Evolutionary conservation across 495 filamentous ascomycete genomes (phyloP).

Genomic region (Aspergillus nidulans): DNA sequence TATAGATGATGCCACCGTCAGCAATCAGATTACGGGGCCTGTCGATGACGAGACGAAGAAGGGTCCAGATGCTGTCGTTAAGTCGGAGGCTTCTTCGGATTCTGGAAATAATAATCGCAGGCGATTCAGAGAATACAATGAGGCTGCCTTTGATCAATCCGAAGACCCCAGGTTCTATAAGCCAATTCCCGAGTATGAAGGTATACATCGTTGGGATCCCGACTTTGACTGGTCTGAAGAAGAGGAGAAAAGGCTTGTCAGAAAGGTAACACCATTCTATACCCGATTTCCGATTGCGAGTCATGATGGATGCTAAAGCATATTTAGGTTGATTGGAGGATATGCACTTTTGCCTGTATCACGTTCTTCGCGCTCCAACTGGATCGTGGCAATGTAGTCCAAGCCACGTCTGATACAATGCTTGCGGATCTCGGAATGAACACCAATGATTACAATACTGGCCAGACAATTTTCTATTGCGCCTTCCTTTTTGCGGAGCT

Average conservation of each 20-base stretch:
- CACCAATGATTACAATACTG: slow-evolving; percentile 76
- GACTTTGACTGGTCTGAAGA: slow-evolving; percentile 63
- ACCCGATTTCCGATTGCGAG: neutral
- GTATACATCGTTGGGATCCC: slow-evolving; percentile 71
- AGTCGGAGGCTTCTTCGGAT: slow-evolving; percentile 26
- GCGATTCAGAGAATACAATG: slow-evolving; percentile 17
- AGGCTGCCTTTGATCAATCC: slow-evolving; percentile 35
- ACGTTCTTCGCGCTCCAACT: slow-evolving; percentile 84
- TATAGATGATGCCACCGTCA: slow-evolving; percentile 11
- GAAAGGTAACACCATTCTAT: slow-evolving; percentile 47
- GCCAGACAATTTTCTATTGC: slow-evolving; percentile 68
- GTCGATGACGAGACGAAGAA: slow-evolving; percentile 10
- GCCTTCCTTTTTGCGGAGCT: slow-evolving; percentile 64
- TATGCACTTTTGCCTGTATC: slow-evolving; percentile 63
- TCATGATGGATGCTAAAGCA: slow-evolving; percentile 3
- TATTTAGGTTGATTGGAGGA: slow-evolving; percentile 48
- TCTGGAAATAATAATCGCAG: slow-evolving; percentile 9
- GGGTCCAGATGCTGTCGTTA: slow-evolving; percentile 6
- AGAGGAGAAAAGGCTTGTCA: slow-evolving; percentile 64
- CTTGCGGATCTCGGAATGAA: slow-evolving; percentile 54
- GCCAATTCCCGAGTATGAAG: slow-evolving; percentile 62
- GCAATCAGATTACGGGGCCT: neutral
- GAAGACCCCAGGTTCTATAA: slow-evolving; percentile 48
- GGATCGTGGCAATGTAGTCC: slow-evolving; percentile 69
- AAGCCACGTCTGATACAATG: slow-evolving; percentile 70